Evolutionary conservation across 2,329 filamentous ascomycete genomes (phyloP).

Genomic region (Botryotinia globosa): DNA sequence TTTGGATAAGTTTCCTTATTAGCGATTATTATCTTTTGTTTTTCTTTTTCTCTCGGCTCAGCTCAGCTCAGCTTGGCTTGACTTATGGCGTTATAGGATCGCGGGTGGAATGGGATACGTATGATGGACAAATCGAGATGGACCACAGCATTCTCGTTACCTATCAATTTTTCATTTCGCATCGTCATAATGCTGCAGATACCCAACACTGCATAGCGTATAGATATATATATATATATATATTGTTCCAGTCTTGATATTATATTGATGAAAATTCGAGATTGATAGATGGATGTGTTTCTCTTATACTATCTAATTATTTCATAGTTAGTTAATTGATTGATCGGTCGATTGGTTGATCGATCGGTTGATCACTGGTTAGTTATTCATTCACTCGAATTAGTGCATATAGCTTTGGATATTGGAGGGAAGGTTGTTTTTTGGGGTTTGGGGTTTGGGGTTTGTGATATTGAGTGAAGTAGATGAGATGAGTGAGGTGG

Average conservation of each 20-base stretch:
- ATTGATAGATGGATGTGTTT: no score
- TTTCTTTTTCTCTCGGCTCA: background rate
- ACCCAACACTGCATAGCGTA: background rate
- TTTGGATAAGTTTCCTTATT: background rate
- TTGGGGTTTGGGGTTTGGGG: no score
- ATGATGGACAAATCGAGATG: background rate
- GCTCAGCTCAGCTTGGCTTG: background rate
- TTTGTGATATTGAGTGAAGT: no score
- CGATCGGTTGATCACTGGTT: no score
- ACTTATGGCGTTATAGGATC: background rate
- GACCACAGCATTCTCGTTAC: background rate
- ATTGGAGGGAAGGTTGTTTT: no score
- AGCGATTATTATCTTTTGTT: background rate
- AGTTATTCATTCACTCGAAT: no score
- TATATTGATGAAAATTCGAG: background rate
- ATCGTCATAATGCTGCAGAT: background rate
- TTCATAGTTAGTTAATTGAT: background rate
- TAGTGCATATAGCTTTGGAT: background rate
- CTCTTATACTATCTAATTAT: background rate
- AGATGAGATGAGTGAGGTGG: no score
- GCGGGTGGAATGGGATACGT: background rate
- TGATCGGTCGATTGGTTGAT: no score
- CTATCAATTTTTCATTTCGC: background rate
- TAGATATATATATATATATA: background rate
- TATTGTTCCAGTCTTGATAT: background rate